phyloP scores from a whole-genome alignment of 352 stramenopile genomes.

The Globisporangium canariense region DNA sequence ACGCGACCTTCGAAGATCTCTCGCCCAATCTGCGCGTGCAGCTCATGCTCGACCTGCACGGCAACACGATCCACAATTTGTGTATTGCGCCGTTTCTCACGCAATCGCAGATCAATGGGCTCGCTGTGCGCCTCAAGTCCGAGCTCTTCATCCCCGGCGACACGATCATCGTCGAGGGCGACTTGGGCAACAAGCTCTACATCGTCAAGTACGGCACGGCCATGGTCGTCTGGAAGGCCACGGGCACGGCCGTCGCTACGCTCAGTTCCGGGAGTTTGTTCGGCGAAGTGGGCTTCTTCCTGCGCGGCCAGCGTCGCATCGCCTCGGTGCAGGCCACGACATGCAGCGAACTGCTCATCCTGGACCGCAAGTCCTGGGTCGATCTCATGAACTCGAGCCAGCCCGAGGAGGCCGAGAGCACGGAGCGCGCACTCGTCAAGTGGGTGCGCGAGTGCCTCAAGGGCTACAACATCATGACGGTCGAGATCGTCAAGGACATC shows the following conservation, averaged over 20 bases:
- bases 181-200: conserved; percentile 64
- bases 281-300: conserved; percentile 73
- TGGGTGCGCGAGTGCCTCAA: conserved; percentile 67
- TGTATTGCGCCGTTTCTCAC: conserved; percentile 56
- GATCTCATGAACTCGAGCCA: conserved; percentile 42
- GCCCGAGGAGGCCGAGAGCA: conserved; percentile 35
- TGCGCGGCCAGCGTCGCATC: conserved; percentile 53
- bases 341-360: conserved; percentile 56
- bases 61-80: conserved; percentile 42
- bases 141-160: conserved; percentile 76
- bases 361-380: conserved; percentile 52
- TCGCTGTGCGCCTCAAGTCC: conserved; percentile 57
- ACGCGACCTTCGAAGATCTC: conserved; percentile 69
- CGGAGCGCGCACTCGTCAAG: conserved; percentile 34
- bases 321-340: conserved; percentile 60
- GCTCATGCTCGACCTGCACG: conserved; percentile 75
- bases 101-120: conserved; percentile 44
- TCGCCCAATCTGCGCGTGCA: conserved; percentile 62
- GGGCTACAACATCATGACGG: conserved; percentile 68
- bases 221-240: conserved; percentile 68
- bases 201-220: conserved; percentile 64
- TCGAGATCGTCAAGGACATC: conserved; percentile 72
- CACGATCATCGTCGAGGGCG: conserved; percentile 63
- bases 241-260: conserved; percentile 56
- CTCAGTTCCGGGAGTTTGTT: conserved; percentile 59